A percentile compares a stretch with the other conserved stretches of the same genome.
Evolutionary conservation across 768 basidiomycete genomes (phyloP).

Genomic region (Termitomyces sp.): DNA sequence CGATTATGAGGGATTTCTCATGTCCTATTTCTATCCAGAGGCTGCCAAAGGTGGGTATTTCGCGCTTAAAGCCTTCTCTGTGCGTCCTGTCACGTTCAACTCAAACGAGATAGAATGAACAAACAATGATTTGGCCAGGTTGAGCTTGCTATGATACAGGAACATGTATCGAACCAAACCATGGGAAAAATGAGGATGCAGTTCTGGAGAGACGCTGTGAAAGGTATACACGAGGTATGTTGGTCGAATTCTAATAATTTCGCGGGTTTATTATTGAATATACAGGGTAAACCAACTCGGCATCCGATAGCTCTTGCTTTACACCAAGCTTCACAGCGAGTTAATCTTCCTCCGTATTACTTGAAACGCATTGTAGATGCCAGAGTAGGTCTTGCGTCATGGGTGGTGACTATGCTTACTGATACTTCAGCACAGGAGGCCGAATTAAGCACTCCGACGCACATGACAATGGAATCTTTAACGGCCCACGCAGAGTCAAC

Average conservation of each 20-base stretch:
- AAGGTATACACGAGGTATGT: constrained; percentile 58
- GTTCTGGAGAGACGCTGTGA: constrained; percentile 82
- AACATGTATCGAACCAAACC: constrained; percentile 63
- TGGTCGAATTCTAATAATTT: background rate
- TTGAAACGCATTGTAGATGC: constrained; percentile 82
- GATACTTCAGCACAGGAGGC: constrained; percentile 41
- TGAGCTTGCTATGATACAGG: constrained; percentile 73
- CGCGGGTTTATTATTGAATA: constrained; percentile 7
- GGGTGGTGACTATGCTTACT: constrained; percentile 7
- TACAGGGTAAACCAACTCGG: constrained; percentile 66
- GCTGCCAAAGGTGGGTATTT: constrained; percentile 61
- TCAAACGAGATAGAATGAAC: background rate
- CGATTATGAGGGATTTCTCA: constrained; percentile 77
- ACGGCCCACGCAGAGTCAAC: constrained; percentile 76
- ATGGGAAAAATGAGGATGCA: constrained; percentile 84
- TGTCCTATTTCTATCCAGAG: constrained; percentile 68
- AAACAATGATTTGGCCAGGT: constrained; percentile 36
- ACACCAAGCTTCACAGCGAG: constrained; percentile 42
- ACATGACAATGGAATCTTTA: constrained; percentile 63
- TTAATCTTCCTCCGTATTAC: constrained; percentile 64
- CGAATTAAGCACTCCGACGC: constrained; percentile 58
- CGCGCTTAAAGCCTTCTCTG: constrained; percentile 79
- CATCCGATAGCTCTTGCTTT: constrained; percentile 80
- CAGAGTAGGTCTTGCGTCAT: constrained; percentile 44
- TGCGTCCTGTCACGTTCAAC: constrained; percentile 33